phyloP scores from a whole-genome alignment of 768 basidiomycete genomes.

The Pulveroboletus frians region DNA sequence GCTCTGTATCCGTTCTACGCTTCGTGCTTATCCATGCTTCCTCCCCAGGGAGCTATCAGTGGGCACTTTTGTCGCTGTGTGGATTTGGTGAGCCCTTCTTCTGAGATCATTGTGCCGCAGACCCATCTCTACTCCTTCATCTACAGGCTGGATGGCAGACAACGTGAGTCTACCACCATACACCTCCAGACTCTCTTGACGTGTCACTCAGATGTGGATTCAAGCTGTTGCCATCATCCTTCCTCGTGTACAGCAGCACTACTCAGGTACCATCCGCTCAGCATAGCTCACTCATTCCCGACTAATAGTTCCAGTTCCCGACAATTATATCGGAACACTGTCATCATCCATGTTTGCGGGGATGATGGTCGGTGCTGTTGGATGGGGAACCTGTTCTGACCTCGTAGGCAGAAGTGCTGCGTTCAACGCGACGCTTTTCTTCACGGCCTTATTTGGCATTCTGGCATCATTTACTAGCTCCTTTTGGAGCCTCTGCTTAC shows the following conservation, averaged over 20 bases:
- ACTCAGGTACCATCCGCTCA: conserved; percentile 44
- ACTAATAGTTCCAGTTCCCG: conserved; percentile 47
- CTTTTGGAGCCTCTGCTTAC: conserved; percentile 63
- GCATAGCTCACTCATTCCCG: conserved; percentile 8
- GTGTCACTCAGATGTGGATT: conserved; percentile 75
- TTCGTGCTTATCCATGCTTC: neutral
- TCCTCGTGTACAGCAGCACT: conserved; percentile 95
- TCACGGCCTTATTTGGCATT: conserved; percentile 86
- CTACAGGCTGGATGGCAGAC: conserved; percentile 86
- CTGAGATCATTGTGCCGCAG: neutral
- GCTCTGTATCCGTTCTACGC: neutral
- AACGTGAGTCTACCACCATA: conserved; percentile 51
- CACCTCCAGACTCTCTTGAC: conserved; percentile 22
- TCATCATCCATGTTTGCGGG: conserved; percentile 89
- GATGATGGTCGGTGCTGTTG: conserved; percentile 95
- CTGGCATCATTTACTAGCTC: conserved; percentile 68
- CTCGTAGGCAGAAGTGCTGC: conserved; percentile 82
- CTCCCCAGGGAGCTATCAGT: conserved; percentile 65
- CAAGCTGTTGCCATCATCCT: conserved; percentile 88
- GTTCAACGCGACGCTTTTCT: conserved; percentile 88
- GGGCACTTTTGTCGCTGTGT: conserved; percentile 76
- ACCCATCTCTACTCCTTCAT: neutral
- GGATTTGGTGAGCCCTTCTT: conserved; percentile 65
- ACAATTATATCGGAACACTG: conserved; percentile 71
- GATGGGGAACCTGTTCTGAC: conserved; percentile 94